Evolutionary conservation across 2,329 filamentous ascomycete species (phyloP).

Genomic region (Claviceps lovelessii): DNA sequence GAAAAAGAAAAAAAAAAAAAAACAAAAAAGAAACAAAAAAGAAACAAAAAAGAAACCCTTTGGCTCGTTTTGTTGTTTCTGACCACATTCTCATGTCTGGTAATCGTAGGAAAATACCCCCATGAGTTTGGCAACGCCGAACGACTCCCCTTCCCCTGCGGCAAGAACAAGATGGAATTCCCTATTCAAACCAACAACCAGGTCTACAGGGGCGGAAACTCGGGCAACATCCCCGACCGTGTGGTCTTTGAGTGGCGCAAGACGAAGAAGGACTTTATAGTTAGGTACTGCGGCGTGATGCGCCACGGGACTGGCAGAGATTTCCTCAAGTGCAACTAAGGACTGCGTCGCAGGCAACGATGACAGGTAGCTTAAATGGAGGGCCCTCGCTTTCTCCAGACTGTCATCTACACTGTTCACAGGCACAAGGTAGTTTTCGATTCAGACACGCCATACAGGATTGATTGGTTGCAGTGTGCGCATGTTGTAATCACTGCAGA

Average conservation of each 20-base stretch:
- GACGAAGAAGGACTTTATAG: not conserved
- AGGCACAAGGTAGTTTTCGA: not conserved
- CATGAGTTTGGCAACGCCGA: not conserved
- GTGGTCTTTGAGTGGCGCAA: not conserved
- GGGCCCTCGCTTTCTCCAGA: no score
- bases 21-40: no score
- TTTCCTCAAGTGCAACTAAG: constrained; percentile 5
- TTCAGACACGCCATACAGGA: not conserved
- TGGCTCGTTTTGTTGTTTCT: not conserved
- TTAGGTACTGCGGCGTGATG: not conserved
- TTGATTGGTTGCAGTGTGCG: not conserved
- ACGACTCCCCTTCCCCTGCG: not conserved
- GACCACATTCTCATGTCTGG: not conserved
- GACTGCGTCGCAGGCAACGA: not conserved
- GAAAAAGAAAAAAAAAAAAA: no score
- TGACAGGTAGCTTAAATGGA: not conserved
- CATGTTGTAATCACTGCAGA: no score
- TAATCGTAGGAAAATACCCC: not conserved
- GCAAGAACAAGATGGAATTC: constrained; percentile 1
- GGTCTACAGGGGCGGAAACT: not conserved
- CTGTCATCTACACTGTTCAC: not conserved
- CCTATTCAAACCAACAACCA: not conserved
- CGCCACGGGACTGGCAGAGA: not conserved
- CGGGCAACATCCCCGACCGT: not conserved
- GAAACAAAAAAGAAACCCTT: no score